Percentiles rank a stretch among this genome's conserved stretches.
These are phyloP conservation scores for Cicer yamashitae DNA, from an alignment of 306 rosid genomes.

Conservation along the genomic window DNA sequence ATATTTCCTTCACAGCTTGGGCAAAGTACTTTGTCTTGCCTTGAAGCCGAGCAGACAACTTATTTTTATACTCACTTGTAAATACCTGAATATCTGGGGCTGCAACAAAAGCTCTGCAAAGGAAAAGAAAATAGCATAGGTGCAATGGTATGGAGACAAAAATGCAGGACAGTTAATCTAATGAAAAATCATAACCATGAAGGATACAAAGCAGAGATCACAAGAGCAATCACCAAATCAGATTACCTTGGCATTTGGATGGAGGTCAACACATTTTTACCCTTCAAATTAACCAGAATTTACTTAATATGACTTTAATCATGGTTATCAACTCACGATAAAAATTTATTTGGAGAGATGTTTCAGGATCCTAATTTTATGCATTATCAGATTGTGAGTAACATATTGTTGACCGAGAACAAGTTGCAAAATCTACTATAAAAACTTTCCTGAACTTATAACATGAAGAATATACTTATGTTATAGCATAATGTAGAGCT, in stretches of 20 bases:
- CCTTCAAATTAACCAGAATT: constrained; percentile 22
- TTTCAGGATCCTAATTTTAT: constrained; percentile 14
- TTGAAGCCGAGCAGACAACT: constrained; percentile 73
- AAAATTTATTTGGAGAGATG: background rate
- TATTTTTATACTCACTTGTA: constrained; percentile 73
- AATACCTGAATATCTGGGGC: constrained; percentile 88
- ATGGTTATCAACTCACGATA: constrained; percentile 20
- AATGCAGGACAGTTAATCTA: constrained; percentile 32
- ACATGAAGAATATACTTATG: constrained; percentile 26
- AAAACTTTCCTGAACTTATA: background rate
- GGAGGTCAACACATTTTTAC: constrained; percentile 7
- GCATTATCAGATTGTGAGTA: constrained; percentile 6
- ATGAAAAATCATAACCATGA: constrained; percentile 25
- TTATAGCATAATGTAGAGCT: constrained; percentile 5
- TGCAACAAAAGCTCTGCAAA: constrained; percentile 94
- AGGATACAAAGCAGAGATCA: constrained; percentile 30
- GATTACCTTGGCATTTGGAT: constrained; percentile 14
- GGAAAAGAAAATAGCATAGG: constrained; percentile 40
- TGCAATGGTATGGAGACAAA: constrained; percentile 38
- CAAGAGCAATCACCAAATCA: constrained; percentile 15
- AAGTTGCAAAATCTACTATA: background rate
- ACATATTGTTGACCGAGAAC: constrained; percentile 7
- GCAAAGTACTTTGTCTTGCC: constrained; percentile 77
- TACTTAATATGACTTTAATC: constrained; percentile 1
- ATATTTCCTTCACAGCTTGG: constrained; percentile 94